Conservation (phyloP, 306 rosid genomes). For the Inga laurina region DNA sequence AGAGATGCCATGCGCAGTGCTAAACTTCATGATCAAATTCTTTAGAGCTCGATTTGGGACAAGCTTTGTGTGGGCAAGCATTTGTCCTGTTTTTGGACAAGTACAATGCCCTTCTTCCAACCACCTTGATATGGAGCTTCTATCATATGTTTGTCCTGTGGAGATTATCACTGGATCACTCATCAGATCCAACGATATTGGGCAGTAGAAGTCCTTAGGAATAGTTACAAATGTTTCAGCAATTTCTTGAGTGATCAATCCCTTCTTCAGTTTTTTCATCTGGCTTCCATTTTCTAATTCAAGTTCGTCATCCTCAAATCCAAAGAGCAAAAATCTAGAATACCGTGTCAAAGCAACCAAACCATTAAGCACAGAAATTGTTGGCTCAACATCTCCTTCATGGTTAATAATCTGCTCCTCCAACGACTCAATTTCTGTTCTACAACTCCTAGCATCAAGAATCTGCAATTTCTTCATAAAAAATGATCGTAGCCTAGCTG, state of each 20-base stretch:
- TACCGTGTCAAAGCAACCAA: slow-evolving; percentile 85
- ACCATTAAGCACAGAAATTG: slow-evolving; percentile 75
- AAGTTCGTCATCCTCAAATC: slow-evolving; percentile 83
- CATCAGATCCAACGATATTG: slow-evolving; percentile 88
- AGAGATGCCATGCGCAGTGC: slow-evolving; percentile 75
- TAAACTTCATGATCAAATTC: slow-evolving; percentile 87
- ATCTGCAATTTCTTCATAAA: slow-evolving; percentile 60
- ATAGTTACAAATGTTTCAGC: slow-evolving; percentile 74
- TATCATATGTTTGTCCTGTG: slow-evolving; percentile 88
- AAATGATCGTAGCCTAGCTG: slow-evolving; percentile 51
- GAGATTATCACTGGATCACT: slow-evolving; percentile 82
- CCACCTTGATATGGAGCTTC: slow-evolving; percentile 86
- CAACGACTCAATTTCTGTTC: slow-evolving; percentile 76
- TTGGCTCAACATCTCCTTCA: slow-evolving; percentile 87
- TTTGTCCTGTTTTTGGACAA: slow-evolving; percentile 94
- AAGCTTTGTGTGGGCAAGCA: slow-evolving; percentile 65
- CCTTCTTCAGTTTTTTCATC: slow-evolving; percentile 51
- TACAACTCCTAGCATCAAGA: slow-evolving; percentile 63
- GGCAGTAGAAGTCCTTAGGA: slow-evolving; percentile 85
- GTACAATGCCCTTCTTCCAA: slow-evolving; percentile 90
- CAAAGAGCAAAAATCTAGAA: slow-evolving; percentile 82
- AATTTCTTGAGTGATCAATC: slow-evolving; percentile 68
- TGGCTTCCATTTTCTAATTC: slow-evolving; percentile 42
- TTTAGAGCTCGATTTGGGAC: slow-evolving; percentile 79
- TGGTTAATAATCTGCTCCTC: slow-evolving; percentile 95